A percentile compares a stretch with the other conserved stretches of the same genome.
These are phyloP conservation scores for Hordeum pubiflorum DNA, from an alignment of 202 grass and related monocot species.

Conservation along the genomic window DNA sequence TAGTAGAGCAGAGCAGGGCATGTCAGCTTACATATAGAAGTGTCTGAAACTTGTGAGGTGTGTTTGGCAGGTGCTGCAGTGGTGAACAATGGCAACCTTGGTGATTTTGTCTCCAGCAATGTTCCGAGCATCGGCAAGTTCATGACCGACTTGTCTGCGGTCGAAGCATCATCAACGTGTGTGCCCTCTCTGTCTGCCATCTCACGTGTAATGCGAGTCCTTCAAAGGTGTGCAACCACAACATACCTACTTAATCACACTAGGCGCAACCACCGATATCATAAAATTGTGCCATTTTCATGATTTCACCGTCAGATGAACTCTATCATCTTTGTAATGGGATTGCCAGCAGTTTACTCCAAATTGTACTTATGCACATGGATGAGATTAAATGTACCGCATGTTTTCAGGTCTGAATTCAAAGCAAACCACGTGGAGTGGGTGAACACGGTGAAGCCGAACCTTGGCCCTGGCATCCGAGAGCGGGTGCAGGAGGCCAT, in stretches of 20 bases:
- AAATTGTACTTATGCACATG: neutral
- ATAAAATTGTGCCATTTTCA: neutral
- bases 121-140: conserved; percentile 63
- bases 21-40: neutral
- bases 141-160: conserved; percentile 9
- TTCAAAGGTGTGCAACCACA: conserved; percentile 48
- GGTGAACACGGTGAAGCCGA: conserved; percentile 57
- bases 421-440: conserved; percentile 86
- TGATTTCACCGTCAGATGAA: neutral
- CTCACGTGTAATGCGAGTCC: conserved; percentile 60
- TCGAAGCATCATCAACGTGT: conserved; percentile 21
- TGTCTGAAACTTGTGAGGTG: neutral
- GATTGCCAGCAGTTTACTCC: neutral
- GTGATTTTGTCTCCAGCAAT: conserved; percentile 52
- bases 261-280: neutral
- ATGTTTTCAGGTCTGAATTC: conserved; percentile 58
- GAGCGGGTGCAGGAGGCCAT: conserved; percentile 60
- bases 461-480: conserved; percentile 59
- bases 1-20: neutral
- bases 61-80: conserved; percentile 42
- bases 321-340: rapidly evolving
- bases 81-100: conserved; percentile 59
- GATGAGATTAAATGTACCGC: neutral
- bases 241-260: neutral
- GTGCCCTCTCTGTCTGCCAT: conserved; percentile 61